Base-by-base conservation (phyloP, 805 yeast species). In the Ascoidea tarda region DNA sequence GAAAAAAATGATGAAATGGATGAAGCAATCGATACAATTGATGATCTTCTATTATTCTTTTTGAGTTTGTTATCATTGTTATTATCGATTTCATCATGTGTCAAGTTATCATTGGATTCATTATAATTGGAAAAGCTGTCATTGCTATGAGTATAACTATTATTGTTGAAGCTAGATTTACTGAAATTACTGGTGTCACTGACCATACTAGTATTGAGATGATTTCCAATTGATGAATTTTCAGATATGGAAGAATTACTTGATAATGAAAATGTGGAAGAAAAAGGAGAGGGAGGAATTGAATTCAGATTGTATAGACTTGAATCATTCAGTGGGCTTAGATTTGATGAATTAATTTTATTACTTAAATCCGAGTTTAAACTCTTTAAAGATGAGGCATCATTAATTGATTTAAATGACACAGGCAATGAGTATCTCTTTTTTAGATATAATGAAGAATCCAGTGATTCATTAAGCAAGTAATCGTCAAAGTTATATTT, bases 271-370 rank as follows among this genome's bases (percentile, higher is more conserved):
- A 54, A 46, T 6, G 53, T 48, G 31, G 33, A 50, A 52, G 32
- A 49, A 50, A 32, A 50, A 47, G 47, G 52, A 32, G 51, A 50
- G 1, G 58, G 49, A 48, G 46, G 49, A 31, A 47, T 45, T n/a
- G n/a, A 21, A 47, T 6, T n/a, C 12, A 16, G 28, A 21, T 21
- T 21, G 28, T 21, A 21, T 21, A 21, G 28, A 21, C 28, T 21
- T 21, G 28, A 21, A 21, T 21, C 28, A 21, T 21, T 21, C 28
- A 21, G 28, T 21, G 28, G 3, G 14, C 14, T 10, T 38, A 4
- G 14, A 38, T 38, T 38, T 38, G 44, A 38, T 10, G 44, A 38
- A 38, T 38, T 38, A 2, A 38, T 10, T 10, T 38, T 14, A 38
- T 38, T 10, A 14, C 44, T 38, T 38, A 38, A 38, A 38, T 38